Evolutionary conservation across 805 yeast genomes (phyloP), one percentile per base, ranked within the genome.

Genomic region (Candida cerambycidarum): DNA sequence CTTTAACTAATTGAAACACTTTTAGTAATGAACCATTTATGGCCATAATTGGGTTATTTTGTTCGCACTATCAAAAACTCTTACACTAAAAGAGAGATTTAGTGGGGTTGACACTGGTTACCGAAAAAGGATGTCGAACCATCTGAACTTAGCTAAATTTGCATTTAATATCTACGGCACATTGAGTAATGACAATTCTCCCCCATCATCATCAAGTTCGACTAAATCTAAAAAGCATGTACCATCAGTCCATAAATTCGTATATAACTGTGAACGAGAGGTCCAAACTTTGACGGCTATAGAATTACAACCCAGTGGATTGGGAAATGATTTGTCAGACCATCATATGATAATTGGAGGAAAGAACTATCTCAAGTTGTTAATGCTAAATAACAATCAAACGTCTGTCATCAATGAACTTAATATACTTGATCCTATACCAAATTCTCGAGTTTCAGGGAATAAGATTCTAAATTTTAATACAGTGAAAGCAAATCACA

Each of bases 121-220:
- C 13, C 5, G n/a, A 12, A 11, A 7, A 25, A 25, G 5, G 15
- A 36, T 36, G 36, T 32, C 45, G 14, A 43, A 39, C n/a, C 42
- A 44, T 24, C 42, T 38, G 45, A 42, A 37, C 25, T 39, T 78
- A 45, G 78, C 83, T 4, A 66, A 80, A 35, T 72, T 80, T 58
- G 83, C 85, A 0, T 79, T 76, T 63, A 76, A 78, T 51, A 76
- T 79, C 28, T 80, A 80, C 57, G 83, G 83, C 4, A 49, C 62
- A 7, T 42, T 59, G 16, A 53, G 51, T 39, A 46, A 23, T 1
- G 39, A 45, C 3, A 34, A 44, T n/a, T 33, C 48, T 12, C 50
- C 58, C 5, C 45, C 55, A 11, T 32, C 52, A n/a, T 47, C 58
- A 10, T 52, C 58, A 9, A 42, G 32, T 18, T 31, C 41, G 21